A percentile compares a stretch with the other conserved stretches of the same genome.
Conservation (phyloP, 495 filamentous ascomycete genomes). For the Recurvomyces mirabilis region DNA sequence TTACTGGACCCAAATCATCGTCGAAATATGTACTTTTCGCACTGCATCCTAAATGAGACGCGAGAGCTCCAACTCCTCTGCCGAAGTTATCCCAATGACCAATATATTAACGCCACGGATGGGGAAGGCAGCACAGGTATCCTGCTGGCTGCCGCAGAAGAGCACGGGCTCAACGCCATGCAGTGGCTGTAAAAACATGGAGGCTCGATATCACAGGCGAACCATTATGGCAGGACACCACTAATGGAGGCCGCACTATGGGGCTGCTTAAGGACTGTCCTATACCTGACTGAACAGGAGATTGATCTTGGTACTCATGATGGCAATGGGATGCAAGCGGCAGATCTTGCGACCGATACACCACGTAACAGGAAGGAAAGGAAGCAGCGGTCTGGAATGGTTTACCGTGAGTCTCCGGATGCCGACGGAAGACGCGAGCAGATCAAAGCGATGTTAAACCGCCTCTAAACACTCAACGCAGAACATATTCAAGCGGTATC, state of each 20-base stretch:
- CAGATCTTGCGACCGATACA: background rate
- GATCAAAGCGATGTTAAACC: background rate
- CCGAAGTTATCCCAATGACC: background rate
- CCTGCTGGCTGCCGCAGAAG: background rate
- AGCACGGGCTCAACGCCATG: background rate
- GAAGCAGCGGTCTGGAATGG: background rate
- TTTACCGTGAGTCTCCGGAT: background rate
- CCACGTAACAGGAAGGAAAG: background rate
- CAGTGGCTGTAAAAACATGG: background rate
- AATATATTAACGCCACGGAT: background rate
- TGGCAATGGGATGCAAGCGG: background rate
- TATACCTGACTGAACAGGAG: background rate
- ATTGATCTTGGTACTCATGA: background rate
- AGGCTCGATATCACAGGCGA: background rate
- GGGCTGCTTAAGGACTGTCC: background rate
- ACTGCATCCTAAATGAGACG: background rate
- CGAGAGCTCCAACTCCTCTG: background rate
- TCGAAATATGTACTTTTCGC: background rate
- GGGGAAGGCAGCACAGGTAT: background rate
- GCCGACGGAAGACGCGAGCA: background rate
- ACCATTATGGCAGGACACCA: background rate
- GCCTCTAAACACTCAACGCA: too few relatives aligned
- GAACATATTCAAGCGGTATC: too few relatives aligned
- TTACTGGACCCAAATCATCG: too few relatives aligned
- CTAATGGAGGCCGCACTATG: background rate